These are phyloP conservation scores for Blastocystis sp. DNA, from an alignment of 352 stramenopile genomes.

Conservation along the genomic window DNA sequence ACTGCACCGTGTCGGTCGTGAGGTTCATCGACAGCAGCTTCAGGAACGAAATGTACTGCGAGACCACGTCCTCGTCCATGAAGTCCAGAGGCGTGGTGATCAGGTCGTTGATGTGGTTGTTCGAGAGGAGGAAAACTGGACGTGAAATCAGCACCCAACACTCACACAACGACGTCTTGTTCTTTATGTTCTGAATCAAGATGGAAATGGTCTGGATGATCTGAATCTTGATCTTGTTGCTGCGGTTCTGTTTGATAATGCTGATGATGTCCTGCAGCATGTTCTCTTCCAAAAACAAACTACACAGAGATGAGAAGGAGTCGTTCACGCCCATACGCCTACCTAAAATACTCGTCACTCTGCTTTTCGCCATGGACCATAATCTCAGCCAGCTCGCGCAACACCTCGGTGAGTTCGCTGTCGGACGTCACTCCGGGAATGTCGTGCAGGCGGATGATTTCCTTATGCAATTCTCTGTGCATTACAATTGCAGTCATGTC, in stretches of 20 bases:
- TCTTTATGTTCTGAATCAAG: conserved; percentile 60
- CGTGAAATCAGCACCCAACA: background rate
- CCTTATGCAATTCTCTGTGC: conserved; percentile 20
- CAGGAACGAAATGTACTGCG: conserved; percentile 61
- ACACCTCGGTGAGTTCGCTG: conserved; percentile 16
- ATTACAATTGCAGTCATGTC: background rate
- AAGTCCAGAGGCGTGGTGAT: conserved; percentile 59
- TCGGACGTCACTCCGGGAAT: conserved; percentile 20
- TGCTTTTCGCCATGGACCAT: conserved; percentile 42
- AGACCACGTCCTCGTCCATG: conserved; percentile 49
- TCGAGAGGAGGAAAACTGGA: conserved; percentile 48
- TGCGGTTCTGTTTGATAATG: conserved; percentile 42
- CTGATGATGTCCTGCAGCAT: conserved; percentile 43
- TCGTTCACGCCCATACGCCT: background rate
- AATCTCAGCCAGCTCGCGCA: conserved; percentile 23
- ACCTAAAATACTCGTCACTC: conserved; percentile 33
- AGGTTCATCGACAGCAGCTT: conserved; percentile 54
- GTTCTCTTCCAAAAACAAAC: conserved; percentile 41
- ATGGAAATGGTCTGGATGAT: conserved; percentile 65
- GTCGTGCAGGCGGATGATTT: conserved; percentile 36
- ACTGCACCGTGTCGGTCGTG: conserved; percentile 44
- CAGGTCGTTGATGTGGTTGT: conserved; percentile 62
- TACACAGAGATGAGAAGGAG: background rate
- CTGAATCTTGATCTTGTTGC: conserved; percentile 56
- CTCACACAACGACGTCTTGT: conserved; percentile 12